Evolutionary conservation across 345 rosid species (phyloP).

Genomic region (Aurinia saxatilis): DNA sequence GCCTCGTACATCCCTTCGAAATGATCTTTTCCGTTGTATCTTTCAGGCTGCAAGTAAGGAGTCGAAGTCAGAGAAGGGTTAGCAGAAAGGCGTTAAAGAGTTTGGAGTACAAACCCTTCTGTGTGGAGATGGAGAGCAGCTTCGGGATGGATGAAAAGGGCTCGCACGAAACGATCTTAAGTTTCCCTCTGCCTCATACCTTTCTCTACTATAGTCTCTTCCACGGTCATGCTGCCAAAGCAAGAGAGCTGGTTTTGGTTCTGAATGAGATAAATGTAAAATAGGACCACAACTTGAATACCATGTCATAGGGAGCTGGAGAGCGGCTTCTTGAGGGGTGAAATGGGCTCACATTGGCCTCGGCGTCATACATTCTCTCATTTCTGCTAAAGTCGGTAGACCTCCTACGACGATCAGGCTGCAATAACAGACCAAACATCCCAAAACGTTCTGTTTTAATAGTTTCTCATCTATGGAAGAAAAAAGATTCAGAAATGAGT

Average conservation of each 20-base stretch:
- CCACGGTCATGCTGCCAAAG: slow-evolving; percentile 14
- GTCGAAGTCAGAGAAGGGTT: background rate
- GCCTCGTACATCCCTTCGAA: slow-evolving; percentile 29
- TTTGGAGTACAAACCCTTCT: slow-evolving; percentile 5
- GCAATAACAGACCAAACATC: background rate
- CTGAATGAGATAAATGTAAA: background rate
- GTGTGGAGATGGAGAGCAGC: slow-evolving; percentile 14
- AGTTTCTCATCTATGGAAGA: too few relatives aligned
- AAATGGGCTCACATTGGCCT: slow-evolving; percentile 28
- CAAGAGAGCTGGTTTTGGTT: background rate
- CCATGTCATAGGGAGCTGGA: slow-evolving; percentile 21
- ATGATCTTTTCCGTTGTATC: slow-evolving; percentile 8
- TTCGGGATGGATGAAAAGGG: slow-evolving; percentile 24
- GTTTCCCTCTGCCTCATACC: slow-evolving; percentile 11
- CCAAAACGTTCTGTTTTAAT: too few relatives aligned
- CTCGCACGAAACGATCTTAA: slow-evolving; percentile 4
- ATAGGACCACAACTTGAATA: background rate
- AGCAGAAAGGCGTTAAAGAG: background rate
- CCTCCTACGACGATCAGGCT: slow-evolving; percentile 28
- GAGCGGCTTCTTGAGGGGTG: slow-evolving; percentile 29
- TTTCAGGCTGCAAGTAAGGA: slow-evolving; percentile 3
- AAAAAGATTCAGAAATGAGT: background rate
- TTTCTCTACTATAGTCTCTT: slow-evolving; percentile 21
- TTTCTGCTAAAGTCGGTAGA: slow-evolving; percentile 18
- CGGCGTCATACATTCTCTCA: slow-evolving; percentile 21